A percentile compares a stretch with the other conserved stretches of the same genome.
Conservation (phyloP, 2,329 filamentous ascomycete species). For the Sporothrix schenckii region DNA sequence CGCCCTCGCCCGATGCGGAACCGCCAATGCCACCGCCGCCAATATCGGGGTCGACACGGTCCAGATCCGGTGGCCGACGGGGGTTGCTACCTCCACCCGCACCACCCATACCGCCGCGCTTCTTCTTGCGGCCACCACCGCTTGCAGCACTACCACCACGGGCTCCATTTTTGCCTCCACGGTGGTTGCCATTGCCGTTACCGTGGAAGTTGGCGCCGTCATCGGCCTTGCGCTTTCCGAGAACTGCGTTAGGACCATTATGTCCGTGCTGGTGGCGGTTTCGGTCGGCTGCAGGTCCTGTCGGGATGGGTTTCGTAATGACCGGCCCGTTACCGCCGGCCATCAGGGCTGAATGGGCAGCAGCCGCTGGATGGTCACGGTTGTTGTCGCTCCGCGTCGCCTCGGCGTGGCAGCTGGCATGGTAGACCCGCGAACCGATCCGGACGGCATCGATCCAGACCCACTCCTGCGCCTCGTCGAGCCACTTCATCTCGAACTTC, state of each 20-base stretch:
- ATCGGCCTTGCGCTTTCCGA: slow-evolving; percentile 32
- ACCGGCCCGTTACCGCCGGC: background rate
- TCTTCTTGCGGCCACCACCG: slow-evolving; percentile 35
- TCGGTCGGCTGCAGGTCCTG: slow-evolving; percentile 28
- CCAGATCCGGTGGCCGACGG: slow-evolving; percentile 35
- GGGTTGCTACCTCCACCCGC: slow-evolving; percentile 28
- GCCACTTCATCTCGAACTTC: slow-evolving; percentile 88
- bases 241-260: background rate
- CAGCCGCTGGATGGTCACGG: slow-evolving; percentile 38
- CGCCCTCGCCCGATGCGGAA: slow-evolving; percentile 9
- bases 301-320: slow-evolving; percentile 27
- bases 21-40: slow-evolving; percentile 32
- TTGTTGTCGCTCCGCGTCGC: slow-evolving; percentile 65
- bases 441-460: slow-evolving; percentile 90
- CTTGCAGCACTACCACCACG: slow-evolving; percentile 15
- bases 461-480: slow-evolving; percentile 92
- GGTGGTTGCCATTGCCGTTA: slow-evolving; percentile 16
- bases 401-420: slow-evolving; percentile 86
- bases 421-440: slow-evolving; percentile 79
- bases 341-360: slow-evolving; percentile 33
- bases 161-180: slow-evolving; percentile 8
- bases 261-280: slow-evolving; percentile 23
- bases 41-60: slow-evolving; percentile 37
- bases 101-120: slow-evolving; percentile 33
- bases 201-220: slow-evolving; percentile 17